Evolutionary conservation across 1,284 basidiomycete species (phyloP).

Genomic region (Mrakiaceae sp.): DNA sequence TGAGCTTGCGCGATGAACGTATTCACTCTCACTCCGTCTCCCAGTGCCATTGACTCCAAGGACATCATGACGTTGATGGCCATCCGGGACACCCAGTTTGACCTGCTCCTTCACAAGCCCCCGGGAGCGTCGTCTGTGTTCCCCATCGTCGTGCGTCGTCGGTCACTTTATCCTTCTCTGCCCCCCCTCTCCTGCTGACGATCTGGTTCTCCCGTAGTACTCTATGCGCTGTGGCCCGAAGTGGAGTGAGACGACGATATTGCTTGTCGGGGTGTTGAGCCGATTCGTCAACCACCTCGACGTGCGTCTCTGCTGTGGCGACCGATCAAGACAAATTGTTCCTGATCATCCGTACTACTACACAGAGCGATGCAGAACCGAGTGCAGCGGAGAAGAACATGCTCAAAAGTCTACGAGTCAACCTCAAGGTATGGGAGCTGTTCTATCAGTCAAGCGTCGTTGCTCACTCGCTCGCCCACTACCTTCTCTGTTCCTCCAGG

Average conservation of each 20-base stretch:
- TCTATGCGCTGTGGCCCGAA: slow-evolving; percentile 10
- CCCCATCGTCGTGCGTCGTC: neutral
- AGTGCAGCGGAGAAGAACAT: neutral
- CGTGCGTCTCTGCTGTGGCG: slow-evolving; percentile 49
- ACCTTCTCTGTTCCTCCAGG: slow-evolving; percentile 53
- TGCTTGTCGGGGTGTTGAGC: slow-evolving; percentile 65
- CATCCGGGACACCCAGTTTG: slow-evolving; percentile 8
- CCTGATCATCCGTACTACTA: slow-evolving; percentile 52
- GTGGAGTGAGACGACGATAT: slow-evolving; percentile 32
- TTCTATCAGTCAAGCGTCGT: slow-evolving; percentile 30
- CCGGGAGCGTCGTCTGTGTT: neutral
- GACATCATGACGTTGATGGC: slow-evolving; percentile 13
- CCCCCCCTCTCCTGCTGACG: neutral
- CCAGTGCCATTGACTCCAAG: slow-evolving; percentile 12
- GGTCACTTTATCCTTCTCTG: neutral
- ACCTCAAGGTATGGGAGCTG: neutral
- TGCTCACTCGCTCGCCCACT: neutral
- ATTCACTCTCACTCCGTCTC: too few species aligned
- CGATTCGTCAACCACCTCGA: slow-evolving; percentile 65
- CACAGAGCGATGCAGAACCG: too few species aligned
- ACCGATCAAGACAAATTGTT: slow-evolving; percentile 49
- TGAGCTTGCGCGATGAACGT: neutral
- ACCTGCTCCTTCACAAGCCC: slow-evolving; percentile 5
- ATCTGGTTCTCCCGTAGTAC: neutral
- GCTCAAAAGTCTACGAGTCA: slow-evolving; percentile 18